Conservation (phyloP, 2,329 filamentous ascomycete species). For the Fusarium brachygibbosum region DNA sequence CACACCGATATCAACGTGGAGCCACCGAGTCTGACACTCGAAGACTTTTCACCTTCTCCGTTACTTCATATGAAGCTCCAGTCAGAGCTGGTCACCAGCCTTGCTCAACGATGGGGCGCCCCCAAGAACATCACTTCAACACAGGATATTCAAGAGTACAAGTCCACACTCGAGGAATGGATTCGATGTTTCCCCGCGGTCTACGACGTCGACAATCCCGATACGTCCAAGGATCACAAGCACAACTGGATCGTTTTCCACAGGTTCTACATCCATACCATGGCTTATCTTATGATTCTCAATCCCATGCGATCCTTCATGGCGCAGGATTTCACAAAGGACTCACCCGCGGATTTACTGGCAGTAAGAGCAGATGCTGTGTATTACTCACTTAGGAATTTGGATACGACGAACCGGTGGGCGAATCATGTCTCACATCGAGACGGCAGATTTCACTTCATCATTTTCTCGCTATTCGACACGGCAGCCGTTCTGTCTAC, state of each 20-base stretch:
- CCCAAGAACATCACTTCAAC: conserved; percentile 47
- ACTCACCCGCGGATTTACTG: conserved; percentile 51
- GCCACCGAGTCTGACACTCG: conserved; percentile 53
- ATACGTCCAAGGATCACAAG: conserved; percentile 57
- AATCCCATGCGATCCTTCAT: conserved; percentile 63
- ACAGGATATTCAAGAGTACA: conserved; percentile 52
- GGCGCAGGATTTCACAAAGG: conserved; percentile 52
- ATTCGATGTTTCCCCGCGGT: conserved; percentile 58
- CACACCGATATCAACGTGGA: conserved; percentile 51
- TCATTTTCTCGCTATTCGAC: conserved; percentile 66
- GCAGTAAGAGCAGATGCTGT: conserved; percentile 57
- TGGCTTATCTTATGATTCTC: conserved; percentile 61
- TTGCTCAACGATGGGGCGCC: conserved; percentile 49
- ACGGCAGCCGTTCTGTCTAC: conserved; percentile 64
- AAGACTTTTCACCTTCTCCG: conserved; percentile 52
- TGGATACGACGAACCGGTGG: conserved; percentile 57
- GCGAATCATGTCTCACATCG: conserved; percentile 60
- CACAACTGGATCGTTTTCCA: conserved; percentile 61
- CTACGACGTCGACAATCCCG: conserved; percentile 56
- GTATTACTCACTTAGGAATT: conserved; percentile 58
- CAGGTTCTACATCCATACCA: conserved; percentile 60
- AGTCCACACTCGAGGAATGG: conserved; percentile 56
- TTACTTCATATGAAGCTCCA: conserved; percentile 55
- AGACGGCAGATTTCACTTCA: conserved; percentile 64
- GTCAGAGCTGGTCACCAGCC: conserved; percentile 50